phyloP scores from a whole-genome alignment of 2,329 filamentous ascomycete genomes.

The Chaetothyriales sp. region DNA sequence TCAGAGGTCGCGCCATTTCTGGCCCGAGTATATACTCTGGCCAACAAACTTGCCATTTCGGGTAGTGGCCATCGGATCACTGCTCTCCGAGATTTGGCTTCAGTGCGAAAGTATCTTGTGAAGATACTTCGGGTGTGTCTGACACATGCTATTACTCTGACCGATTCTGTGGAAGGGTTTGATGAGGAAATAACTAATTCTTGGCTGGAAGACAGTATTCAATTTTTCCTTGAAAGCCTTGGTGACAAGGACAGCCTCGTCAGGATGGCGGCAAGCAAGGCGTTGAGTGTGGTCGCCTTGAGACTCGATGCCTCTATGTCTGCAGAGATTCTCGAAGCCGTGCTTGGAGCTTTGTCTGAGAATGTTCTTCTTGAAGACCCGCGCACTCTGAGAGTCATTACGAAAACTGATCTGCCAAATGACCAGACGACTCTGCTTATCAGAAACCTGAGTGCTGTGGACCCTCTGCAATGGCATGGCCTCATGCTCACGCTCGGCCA shows the following conservation, averaged over 20 bases:
- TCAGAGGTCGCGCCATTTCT: constrained; percentile 60
- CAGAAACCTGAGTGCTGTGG: constrained; percentile 56
- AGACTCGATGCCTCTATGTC: constrained; percentile 71
- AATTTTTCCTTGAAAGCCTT: constrained; percentile 62
- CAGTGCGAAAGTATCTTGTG: constrained; percentile 67
- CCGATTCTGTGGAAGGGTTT: constrained; percentile 26
- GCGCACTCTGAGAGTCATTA: constrained; percentile 27
- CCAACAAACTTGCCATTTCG: constrained; percentile 45
- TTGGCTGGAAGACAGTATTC: constrained; percentile 66
- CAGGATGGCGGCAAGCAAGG: constrained; percentile 80
- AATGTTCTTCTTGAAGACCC: constrained; percentile 45
- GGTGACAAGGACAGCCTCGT: constrained; percentile 86
- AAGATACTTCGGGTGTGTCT: constrained; percentile 71
- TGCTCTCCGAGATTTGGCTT: constrained; percentile 54
- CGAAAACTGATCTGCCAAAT: constrained; percentile 20
- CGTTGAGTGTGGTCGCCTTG: constrained; percentile 71
- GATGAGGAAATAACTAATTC: constrained; percentile 24
- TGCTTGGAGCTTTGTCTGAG: constrained; percentile 55
- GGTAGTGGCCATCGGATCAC: constrained; percentile 18
- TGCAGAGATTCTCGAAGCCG: constrained; percentile 71
- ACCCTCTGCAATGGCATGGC: constrained; percentile 82
- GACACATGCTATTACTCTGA: constrained; percentile 48
- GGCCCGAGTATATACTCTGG: constrained; percentile 49
- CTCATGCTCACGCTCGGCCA: constrained; percentile 78
- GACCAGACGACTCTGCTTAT: constrained; percentile 26